Conservation (phyloP, 352 stramenopile genomes). For the Phytopythium ostracodes region DNA sequence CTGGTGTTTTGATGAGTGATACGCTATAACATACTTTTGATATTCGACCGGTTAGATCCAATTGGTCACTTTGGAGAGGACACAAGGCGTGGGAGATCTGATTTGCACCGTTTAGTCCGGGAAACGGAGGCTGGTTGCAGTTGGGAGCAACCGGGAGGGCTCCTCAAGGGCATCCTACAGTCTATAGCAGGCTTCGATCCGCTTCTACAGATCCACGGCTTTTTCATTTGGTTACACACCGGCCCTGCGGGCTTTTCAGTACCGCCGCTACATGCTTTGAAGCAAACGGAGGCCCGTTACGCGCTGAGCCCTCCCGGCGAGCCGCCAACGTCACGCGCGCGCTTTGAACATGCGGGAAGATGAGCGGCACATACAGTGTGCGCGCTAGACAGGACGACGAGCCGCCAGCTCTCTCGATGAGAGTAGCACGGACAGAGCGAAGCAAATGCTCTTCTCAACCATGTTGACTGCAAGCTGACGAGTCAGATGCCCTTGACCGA, state of each 20-base stretch:
- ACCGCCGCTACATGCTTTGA: background rate
- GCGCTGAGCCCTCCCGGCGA: background rate
- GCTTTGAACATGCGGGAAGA: constrained; percentile 9
- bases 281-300: background rate
- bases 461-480: background rate
- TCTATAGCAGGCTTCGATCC: background rate
- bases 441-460: background rate
- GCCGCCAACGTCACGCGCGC: constrained; percentile 5
- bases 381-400: constrained; percentile 6
- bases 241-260: background rate
- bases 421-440: constrained; percentile 7
- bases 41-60: background rate
- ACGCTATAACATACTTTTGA: background rate
- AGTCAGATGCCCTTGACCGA: background rate
- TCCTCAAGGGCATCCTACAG: background rate
- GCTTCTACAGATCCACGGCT: background rate
- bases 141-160: constrained; percentile 2
- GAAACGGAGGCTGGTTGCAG: background rate
- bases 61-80: background rate
- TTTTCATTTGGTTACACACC: background rate
- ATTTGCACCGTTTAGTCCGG: background rate
- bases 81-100: background rate
- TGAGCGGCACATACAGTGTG: too few species aligned
- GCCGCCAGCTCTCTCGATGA: background rate
- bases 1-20: background rate